Conservation (phyloP, 306 rosid genomes). For the Dalbergia cultrata region DNA sequence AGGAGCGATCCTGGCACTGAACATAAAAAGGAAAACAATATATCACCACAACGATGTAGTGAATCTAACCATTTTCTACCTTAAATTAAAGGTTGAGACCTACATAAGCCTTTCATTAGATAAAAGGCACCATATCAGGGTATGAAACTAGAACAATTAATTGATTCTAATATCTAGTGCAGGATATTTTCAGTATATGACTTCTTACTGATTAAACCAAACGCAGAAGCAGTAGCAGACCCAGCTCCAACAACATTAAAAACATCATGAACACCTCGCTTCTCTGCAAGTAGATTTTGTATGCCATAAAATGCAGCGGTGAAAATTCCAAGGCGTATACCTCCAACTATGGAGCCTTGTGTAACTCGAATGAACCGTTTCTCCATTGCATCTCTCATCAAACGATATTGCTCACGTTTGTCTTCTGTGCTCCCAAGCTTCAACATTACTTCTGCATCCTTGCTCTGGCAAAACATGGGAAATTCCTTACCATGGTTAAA, state of each 20-base stretch:
- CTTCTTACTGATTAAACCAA: conserved; percentile 86
- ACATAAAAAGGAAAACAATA: conserved; percentile 39
- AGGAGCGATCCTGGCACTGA: conserved; percentile 90
- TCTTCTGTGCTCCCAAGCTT: conserved; percentile 95
- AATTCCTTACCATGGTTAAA: conserved; percentile 24
- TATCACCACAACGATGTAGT: conserved; percentile 17
- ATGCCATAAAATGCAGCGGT: conserved; percentile 83
- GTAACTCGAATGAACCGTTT: conserved; percentile 88
- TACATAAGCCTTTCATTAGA: conserved; percentile 13
- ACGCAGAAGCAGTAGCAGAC: conserved; percentile 93
- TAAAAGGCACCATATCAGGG: not conserved
- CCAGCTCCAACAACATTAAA: conserved; percentile 92
- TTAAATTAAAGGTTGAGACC: conserved; percentile 8
- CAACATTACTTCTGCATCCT: conserved; percentile 94
- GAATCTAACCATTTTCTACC: conserved; percentile 30
- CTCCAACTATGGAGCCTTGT: conserved; percentile 85
- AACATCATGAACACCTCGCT: conserved; percentile 88
- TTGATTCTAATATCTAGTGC: not conserved
- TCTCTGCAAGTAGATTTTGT: conserved; percentile 85
- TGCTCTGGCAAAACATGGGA: conserved; percentile 70
- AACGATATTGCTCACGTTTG: conserved; percentile 86
- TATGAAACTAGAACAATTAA: conserved; percentile 21
- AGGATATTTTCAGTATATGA: conserved; percentile 25
- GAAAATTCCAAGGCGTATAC: conserved; percentile 90
- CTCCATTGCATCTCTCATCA: conserved; percentile 99